Base-by-base conservation (phyloP, 108 stramenopile genomes). In the Stephanodiscus triporus region DNA sequence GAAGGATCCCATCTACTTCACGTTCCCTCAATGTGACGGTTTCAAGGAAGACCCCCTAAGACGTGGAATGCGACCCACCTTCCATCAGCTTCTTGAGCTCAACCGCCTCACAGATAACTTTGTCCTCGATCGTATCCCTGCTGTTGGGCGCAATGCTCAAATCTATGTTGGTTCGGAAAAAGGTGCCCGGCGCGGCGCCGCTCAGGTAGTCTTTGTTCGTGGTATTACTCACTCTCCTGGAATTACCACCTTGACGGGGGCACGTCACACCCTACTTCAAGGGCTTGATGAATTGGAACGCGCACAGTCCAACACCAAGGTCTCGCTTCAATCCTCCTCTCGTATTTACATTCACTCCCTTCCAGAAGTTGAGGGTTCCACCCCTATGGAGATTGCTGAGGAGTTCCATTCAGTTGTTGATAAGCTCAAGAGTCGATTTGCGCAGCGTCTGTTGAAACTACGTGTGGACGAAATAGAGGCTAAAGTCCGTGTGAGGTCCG, bases 381-480 rank as follows among this genome's bases (percentile, higher is more conserved):
- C 84, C n/a, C 88, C 93, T 9, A 75, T 80, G 34, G 83, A 94
- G 61, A 70, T 94, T 72, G 91, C 90, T 13, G 58, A 61, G 30
- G 68, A 76, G 58, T 96, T 95, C 86, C 68, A 85, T 54, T 20
- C 70, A 0, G 81, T 92, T 45, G 87, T 97, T 66, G 91, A 89
- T 27, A 38, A 70, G 38, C 81, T 96, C 53, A 90, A 96, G 89
- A 88, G 90, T 57, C 63, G 76, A 59, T 86, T 95, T 70, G 97
- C 98, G 14, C 78, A 78, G 29, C 94, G 98, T 43, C 85, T 98
- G 36, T 81, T 97, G 65, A 97, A 97, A 77, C 88, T 97, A 14
- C 88, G 91, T 60, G 96, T 98, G 26, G 98, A 98, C 78, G 98
- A 98, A 77, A 97, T 98, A 68, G 98, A 98, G 86, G 94, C 97